These are phyloP conservation scores for Ustulina deusta DNA, from an alignment of 2,329 filamentous ascomycete species.

Conservation along the genomic window DNA sequence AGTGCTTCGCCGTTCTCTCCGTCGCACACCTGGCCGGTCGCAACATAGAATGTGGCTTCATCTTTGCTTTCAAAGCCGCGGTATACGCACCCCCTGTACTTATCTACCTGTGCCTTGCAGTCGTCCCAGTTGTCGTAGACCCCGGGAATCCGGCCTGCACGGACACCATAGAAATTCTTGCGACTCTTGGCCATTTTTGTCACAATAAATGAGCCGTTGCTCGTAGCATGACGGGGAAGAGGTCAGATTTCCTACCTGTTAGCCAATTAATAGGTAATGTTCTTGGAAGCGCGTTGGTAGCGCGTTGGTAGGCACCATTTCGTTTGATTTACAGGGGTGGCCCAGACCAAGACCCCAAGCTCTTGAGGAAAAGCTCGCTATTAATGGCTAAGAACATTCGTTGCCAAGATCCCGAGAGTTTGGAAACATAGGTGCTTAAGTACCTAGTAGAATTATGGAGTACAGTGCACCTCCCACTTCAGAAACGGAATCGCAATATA, in stretches of 20 bases:
- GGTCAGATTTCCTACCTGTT: background rate
- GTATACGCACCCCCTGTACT: constrained; percentile 16
- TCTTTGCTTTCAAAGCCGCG: constrained; percentile 30
- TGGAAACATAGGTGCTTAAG: too few species aligned
- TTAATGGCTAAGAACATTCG: too few species aligned
- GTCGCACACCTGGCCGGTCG: constrained; percentile 9
- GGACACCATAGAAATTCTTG: constrained; percentile 42
- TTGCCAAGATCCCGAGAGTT: too few species aligned
- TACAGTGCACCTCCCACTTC: too few species aligned
- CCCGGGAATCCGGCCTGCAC: constrained; percentile 39
- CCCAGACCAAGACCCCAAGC: too few species aligned
- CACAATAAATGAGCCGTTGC: background rate
- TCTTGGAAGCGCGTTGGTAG: background rate
- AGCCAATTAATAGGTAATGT: background rate
- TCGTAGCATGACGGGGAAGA: too few species aligned
- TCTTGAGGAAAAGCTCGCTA: too few species aligned
- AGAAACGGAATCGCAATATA: too few species aligned
- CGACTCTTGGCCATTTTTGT: constrained; percentile 21
- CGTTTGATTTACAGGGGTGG: too few species aligned
- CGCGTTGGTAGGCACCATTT: too few species aligned
- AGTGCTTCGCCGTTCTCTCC: background rate
- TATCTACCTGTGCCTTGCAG: constrained; percentile 34
- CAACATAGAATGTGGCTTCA: constrained; percentile 32
- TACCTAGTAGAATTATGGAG: too few species aligned
- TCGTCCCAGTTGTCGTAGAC: constrained; percentile 42